Evolutionary conservation across 805 yeast genomes (phyloP), one percentile per base, ranked within the genome.

Genomic region (Lachancea sp.): DNA sequence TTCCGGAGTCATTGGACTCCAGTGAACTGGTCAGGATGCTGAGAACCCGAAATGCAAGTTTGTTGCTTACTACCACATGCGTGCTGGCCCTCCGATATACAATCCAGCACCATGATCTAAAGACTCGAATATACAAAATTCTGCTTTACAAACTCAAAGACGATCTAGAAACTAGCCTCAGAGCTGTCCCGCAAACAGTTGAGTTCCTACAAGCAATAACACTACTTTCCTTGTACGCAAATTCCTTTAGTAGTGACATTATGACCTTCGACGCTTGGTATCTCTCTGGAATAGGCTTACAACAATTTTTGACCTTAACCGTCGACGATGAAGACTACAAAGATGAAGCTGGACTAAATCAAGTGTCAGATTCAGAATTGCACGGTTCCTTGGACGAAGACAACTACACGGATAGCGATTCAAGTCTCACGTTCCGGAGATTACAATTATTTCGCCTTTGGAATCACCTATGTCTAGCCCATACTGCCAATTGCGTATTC

Each of bases 191-290:
- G 1, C 71, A 68, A 18, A 71, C 68, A 15, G 65, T 80, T 27
- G 88, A 82, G 54, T 81, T 79, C 55, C 58, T 85, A 47, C 91
- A 85, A 60, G 79, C 85, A 1, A 60, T 85, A 44, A 83, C 81
- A 2, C 72, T 83, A 3, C 56, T 85, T 18, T 72, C 88, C 0
- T 77, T 82, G 16, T 82, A 83, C 60, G 79, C 84, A 16, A 67
- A 78, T 16, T 77, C 85, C 2, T 60, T 85, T 5, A 74, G 85
- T 8, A 69, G 78, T 3, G 74, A 70, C 2, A 68, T 69, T 29
- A 58, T 79, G 41, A 68, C 70, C 29, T 64, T 85, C 16, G 95
- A 85, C 57, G 79, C 82, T 1, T 85, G 91, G 91, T 70, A 72
- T 45, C 60, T 83, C 25, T 78, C 87, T 2, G 80, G 82, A 4